Conservation (phyloP, 495 filamentous ascomycete species). For the Cairneyella variabilis region DNA sequence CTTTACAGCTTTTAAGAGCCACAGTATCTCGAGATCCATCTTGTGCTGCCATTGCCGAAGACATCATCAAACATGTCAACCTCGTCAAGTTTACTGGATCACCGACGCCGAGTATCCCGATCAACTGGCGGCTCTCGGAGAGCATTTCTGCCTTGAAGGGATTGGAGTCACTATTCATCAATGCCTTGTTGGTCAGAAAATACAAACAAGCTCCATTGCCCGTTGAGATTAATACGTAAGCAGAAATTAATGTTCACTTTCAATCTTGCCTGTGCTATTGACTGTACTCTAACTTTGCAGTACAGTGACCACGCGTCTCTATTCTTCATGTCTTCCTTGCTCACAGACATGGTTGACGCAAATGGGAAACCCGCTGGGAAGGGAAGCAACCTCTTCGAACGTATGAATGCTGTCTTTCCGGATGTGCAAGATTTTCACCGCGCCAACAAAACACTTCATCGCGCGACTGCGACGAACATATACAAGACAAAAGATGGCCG, state of each 20-base stretch:
- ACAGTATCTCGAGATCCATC: too few species aligned
- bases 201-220: constrained; percentile 14
- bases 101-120: constrained; percentile 22
- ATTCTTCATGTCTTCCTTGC: constrained; percentile 23
- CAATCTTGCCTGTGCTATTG: not conserved
- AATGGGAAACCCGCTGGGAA: too few species aligned
- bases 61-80: too few species aligned
- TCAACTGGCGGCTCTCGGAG: constrained; percentile 34
- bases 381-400: too few species aligned
- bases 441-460: constrained; percentile 10
- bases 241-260: not conserved
- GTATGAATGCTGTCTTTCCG: too few species aligned
- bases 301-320: constrained; percentile 23
- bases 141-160: constrained; percentile 30
- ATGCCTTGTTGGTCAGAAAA: constrained; percentile 26
- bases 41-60: too few species aligned
- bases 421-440: too few species aligned
- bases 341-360: not conserved
- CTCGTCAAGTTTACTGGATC: constrained; percentile 24
- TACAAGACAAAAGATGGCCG: constrained; percentile 48
- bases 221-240: constrained; percentile 23
- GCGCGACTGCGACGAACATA: constrained; percentile 38
- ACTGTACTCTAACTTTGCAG: too few species aligned
- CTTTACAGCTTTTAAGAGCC: too few species aligned
- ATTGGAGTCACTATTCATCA: constrained; percentile 27